A percentile compares a stretch with the other conserved stretches of the same genome.
Conservation (phyloP, 352 stramenopile species). For the Globisporangium okanoganense region DNA sequence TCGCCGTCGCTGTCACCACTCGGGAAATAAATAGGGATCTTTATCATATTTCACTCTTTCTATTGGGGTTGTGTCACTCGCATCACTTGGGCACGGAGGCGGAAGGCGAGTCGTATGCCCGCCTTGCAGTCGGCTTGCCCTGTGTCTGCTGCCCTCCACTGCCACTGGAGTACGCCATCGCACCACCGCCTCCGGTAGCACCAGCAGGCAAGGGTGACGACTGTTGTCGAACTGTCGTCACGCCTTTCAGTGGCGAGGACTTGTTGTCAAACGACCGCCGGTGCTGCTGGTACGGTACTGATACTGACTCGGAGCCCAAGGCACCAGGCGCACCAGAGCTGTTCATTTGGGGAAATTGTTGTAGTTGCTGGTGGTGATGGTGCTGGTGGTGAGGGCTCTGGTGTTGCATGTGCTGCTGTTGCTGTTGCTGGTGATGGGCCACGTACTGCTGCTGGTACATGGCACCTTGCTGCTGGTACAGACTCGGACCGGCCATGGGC, state of each 20-base stretch:
- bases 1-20: background rate
- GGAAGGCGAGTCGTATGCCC: slow-evolving; percentile 4
- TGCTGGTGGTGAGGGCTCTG: background rate
- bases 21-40: slow-evolving; percentile 13
- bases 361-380: background rate
- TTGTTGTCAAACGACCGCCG: slow-evolving; percentile 8
- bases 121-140: background rate
- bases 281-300: slow-evolving; percentile 6
- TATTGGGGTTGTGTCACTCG: background rate
- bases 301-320: background rate
- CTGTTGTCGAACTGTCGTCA: slow-evolving; percentile 10
- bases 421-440: slow-evolving; percentile 3
- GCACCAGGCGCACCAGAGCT: background rate
- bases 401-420: slow-evolving; percentile 1
- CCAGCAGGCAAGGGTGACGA: slow-evolving; percentile 7
- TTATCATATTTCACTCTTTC: background rate
- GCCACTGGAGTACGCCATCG: background rate
- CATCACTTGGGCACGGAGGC: background rate
- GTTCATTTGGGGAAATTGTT: background rate
- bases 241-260: slow-evolving; percentile 14
- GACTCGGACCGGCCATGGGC: slow-evolving; percentile 6
- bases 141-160: background rate
- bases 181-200: background rate
- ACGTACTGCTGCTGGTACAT: slow-evolving; percentile 9
- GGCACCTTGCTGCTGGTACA: slow-evolving; percentile 7